Percentiles rank a stretch among this genome's conserved stretches.
phyloP scores from a whole-genome alignment of 768 basidiomycete species.

The Termitomyces sp. region DNA sequence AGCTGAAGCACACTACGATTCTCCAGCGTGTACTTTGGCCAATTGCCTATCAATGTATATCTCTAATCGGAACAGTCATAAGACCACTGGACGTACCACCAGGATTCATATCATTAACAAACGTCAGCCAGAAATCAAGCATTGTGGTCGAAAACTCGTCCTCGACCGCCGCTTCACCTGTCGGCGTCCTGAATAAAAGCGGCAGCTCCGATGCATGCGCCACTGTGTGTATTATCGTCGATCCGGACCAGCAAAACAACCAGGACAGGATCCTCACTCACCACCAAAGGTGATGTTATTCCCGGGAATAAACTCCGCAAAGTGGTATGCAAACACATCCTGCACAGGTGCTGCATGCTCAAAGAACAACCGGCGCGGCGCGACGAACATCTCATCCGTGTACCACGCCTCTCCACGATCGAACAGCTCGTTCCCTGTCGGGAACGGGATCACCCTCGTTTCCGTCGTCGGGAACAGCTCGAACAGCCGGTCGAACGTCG shows the following conservation, averaged over 20 bases:
- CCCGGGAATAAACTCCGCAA: slow-evolving; percentile 47
- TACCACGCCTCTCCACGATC: slow-evolving; percentile 55
- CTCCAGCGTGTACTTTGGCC: slow-evolving; percentile 36
- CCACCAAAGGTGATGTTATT: too few species aligned
- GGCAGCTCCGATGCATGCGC: slow-evolving; percentile 42
- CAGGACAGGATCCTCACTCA: too few species aligned
- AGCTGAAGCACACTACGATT: slow-evolving; percentile 41
- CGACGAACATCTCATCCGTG: slow-evolving; percentile 51
- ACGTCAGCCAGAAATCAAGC: too few species aligned
- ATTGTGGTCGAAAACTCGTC: slow-evolving; percentile 28
- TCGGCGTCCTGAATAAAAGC: slow-evolving; percentile 43
- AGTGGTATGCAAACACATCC: slow-evolving; percentile 48
- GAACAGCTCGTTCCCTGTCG: slow-evolving; percentile 54
- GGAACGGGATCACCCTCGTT: slow-evolving; percentile 33
- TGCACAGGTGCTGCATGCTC: slow-evolving; percentile 39
- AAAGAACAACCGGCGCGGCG: slow-evolving; percentile 44
- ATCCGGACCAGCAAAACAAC: not conserved
- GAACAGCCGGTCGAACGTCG: slow-evolving; percentile 32
- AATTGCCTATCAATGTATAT: slow-evolving; percentile 25
- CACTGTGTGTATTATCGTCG: not conserved
- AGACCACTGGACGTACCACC: too few species aligned
- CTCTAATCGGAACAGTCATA: too few species aligned
- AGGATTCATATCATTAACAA: too few species aligned
- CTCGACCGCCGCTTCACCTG: slow-evolving; percentile 31
- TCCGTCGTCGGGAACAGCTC: slow-evolving; percentile 35